Conservation (phyloP, 495 filamentous ascomycete species). For the Annulohypoxylon stygium region DNA sequence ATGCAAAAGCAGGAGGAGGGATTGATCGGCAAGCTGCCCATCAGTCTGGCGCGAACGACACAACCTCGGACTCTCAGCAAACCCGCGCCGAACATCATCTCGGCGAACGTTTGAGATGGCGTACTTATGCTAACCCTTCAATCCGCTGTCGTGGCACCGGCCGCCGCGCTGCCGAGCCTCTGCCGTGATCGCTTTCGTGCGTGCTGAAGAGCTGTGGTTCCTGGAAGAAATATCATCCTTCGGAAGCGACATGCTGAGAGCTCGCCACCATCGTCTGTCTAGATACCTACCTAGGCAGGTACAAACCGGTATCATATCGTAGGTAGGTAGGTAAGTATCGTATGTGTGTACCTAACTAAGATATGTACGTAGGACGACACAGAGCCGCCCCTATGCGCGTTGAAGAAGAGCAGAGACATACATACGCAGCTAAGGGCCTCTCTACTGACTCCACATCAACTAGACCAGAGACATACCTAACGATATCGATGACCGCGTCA, state of each 20-base stretch:
- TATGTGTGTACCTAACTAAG: no score
- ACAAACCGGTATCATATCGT: not conserved
- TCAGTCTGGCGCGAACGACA: not conserved
- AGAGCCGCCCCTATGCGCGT: slow-evolving; percentile 8
- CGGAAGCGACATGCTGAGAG: slow-evolving; percentile 21
- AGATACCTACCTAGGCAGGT: not conserved
- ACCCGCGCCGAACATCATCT: not conserved
- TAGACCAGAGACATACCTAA: slow-evolving; percentile 7
- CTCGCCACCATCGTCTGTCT: not conserved
- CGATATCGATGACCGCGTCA: not conserved
- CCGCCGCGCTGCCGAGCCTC: slow-evolving; percentile 25
- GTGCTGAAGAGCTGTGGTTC: slow-evolving; percentile 24
- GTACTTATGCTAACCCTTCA: not conserved
- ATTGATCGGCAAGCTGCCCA: not conserved
- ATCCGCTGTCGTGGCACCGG: slow-evolving; percentile 19
- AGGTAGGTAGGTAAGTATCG: no score
- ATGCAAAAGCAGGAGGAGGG: not conserved
- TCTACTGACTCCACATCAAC: not conserved
- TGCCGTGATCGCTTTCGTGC: not conserved
- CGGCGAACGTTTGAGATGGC: slow-evolving; percentile 8
- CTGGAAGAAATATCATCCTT: slow-evolving; percentile 26
- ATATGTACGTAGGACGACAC: not conserved
- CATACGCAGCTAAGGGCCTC: not conserved
- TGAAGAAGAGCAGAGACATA: not conserved
- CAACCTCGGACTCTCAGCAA: not conserved